Evolutionary conservation across 2,329 filamentous ascomycete species (phyloP).

Genomic region (Fusarium mexicanum): DNA sequence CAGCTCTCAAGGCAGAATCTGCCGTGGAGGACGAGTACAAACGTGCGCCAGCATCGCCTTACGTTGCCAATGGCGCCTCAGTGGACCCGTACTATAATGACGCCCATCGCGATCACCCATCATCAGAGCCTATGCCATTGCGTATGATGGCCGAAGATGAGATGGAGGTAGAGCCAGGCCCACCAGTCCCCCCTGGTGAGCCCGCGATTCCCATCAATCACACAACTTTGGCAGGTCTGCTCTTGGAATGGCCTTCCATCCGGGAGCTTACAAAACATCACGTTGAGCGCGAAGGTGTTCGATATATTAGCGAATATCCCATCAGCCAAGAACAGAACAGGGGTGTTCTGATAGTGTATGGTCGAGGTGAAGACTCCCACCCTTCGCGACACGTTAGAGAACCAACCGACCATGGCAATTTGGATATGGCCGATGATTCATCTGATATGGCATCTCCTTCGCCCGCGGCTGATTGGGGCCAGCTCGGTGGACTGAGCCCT

Average conservation of each 20-base stretch:
- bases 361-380: conserved; percentile 79
- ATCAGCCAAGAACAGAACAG: conserved; percentile 79
- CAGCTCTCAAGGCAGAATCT: conserved; percentile 43
- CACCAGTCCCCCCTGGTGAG: conserved; percentile 64
- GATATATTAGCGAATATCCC: conserved; percentile 75
- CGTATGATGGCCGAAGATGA: conserved; percentile 56
- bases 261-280: conserved; percentile 66
- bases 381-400: conserved; percentile 60
- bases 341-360: conserved; percentile 79
- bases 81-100: conserved; percentile 39
- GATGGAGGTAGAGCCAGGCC: conserved; percentile 61
- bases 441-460: conserved; percentile 65
- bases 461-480: conserved; percentile 67
- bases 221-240: conserved; percentile 86
- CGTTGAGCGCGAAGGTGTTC: conserved; percentile 60
- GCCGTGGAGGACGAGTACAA: conserved; percentile 46
- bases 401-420: conserved; percentile 49
- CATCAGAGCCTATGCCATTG: conserved; percentile 40
- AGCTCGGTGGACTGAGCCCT: conserved; percentile 62
- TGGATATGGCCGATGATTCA: conserved; percentile 59
- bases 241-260: conserved; percentile 79
- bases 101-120: conserved; percentile 41
- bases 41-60: conserved; percentile 34
- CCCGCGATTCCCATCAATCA: conserved; percentile 85
- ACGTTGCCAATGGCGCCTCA: conserved; percentile 34